Base-by-base conservation (phyloP, 1,284 basidiomycete genomes). In the Trametes sp. region DNA sequence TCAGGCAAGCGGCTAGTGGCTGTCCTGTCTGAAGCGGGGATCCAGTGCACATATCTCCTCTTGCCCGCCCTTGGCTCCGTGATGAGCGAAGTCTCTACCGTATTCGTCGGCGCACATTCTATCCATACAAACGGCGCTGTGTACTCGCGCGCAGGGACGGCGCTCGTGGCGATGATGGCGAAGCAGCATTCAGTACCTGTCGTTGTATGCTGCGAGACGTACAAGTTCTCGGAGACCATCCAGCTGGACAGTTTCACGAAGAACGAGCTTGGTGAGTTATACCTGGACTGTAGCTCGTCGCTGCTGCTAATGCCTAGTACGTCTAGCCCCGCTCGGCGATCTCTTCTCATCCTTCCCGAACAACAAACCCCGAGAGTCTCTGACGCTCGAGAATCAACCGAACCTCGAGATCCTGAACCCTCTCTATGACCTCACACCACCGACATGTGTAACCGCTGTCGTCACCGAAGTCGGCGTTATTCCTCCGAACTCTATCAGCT, bases 171-270 rank as follows among this genome's bases (percentile, higher is more conserved):
- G 0, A 96, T 99, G 95, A 89, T 98, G 83, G 94, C 95, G 0
- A 94, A 95, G 75, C 87, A 89, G 58, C 87, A 92, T 72, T 90
- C 89, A 23, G 90, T 98, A 1, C 98, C 98, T 8, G 95, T 98
- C 19, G 89, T 99, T 54, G 95, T 97, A 19, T 98, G 96, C 71
- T 98, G 96, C 71, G 98, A 99, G 79, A 99, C 98, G 21, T 98
- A 98, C 83, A 99, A 99, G 77, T 98, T 98, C 72, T 93, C 93
- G 24, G 98, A 99, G 70, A 87, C 89, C 36, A 92, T 99, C 36
- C 91, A 95, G 75, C 82, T 99, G 54, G 98, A 99, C 77, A 93
- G 93, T 33, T 95, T 99, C 68, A 95, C 94, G 31, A 95, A 94
- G 76, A 99, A 99, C 75, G 98, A 99, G 78, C 81, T 98, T 36